These are phyloP conservation scores for Rhinocladiella mackenziei DNA, from an alignment of 2,329 filamentous ascomycete species.

Conservation along the genomic window DNA sequence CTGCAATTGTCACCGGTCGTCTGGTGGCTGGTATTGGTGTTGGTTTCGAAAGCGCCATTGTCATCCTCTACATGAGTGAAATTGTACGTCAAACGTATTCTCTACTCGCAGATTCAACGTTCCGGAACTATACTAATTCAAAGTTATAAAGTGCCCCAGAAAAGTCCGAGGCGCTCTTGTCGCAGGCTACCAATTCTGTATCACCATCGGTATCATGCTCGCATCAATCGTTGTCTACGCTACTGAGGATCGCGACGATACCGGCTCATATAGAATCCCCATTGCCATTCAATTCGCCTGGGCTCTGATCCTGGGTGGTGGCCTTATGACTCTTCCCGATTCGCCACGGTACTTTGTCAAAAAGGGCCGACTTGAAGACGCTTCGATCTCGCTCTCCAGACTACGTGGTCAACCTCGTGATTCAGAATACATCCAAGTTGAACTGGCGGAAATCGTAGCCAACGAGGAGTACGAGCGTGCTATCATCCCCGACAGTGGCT, in stretches of 20 bases:
- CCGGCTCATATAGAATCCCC: slow-evolving; percentile 72
- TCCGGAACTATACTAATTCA: slow-evolving; percentile 15
- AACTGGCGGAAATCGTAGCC: slow-evolving; percentile 80
- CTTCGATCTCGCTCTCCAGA: slow-evolving; percentile 58
- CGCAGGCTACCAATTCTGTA: slow-evolving; percentile 78
- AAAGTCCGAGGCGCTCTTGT: slow-evolving; percentile 76
- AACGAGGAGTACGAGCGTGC: slow-evolving; percentile 81
- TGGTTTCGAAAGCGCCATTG: slow-evolving; percentile 73
- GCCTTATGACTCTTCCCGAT: slow-evolving; percentile 74
- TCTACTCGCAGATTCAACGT: not conserved
- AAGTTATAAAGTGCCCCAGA: slow-evolving; percentile 50
- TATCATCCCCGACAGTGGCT: slow-evolving; percentile 62
- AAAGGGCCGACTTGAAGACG: slow-evolving; percentile 64
- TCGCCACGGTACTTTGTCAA: slow-evolving; percentile 84
- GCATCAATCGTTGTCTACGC: slow-evolving; percentile 71
- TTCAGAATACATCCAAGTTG: slow-evolving; percentile 70
- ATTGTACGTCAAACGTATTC: slow-evolving; percentile 46
- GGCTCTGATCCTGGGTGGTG: slow-evolving; percentile 65
- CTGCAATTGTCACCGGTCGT: slow-evolving; percentile 66
- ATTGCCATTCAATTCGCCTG: slow-evolving; percentile 77
- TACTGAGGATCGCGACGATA: slow-evolving; percentile 59
- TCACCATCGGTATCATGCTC: slow-evolving; percentile 73
- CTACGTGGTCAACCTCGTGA: slow-evolving; percentile 71
- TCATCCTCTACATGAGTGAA: slow-evolving; percentile 85
- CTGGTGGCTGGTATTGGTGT: slow-evolving; percentile 73